Conservation (phyloP, 164 flowering plant species). For the Chimonanthus salicifolius region DNA sequence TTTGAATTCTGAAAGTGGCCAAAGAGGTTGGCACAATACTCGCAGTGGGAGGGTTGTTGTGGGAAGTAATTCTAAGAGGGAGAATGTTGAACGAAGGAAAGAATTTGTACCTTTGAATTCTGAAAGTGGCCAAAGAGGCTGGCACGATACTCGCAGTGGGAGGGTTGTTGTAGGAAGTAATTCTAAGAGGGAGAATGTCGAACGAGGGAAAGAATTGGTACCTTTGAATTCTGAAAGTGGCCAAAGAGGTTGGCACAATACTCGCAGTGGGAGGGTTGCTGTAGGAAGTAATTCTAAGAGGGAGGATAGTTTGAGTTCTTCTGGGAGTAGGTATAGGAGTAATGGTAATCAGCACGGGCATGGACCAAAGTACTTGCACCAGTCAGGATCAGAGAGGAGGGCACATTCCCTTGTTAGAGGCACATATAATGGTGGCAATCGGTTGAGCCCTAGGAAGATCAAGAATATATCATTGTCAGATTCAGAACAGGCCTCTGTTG, state of each 20-base stretch:
- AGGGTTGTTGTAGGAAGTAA: background rate
- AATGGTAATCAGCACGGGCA: background rate
- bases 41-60: background rate
- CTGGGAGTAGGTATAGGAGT: background rate
- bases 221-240: too few species aligned
- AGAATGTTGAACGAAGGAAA: background rate
- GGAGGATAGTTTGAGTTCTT: background rate
- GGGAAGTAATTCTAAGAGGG: background rate
- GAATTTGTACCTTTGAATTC: too few species aligned
- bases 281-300: background rate
- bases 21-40: background rate
- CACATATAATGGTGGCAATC: background rate
- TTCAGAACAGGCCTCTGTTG: background rate
- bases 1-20: too few species aligned
- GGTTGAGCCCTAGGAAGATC: background rate
- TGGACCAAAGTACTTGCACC: background rate
- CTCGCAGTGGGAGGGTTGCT: background rate
- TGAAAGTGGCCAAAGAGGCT: too few species aligned
- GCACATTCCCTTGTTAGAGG: background rate
- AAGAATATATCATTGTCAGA: background rate
- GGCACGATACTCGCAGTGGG: background rate
- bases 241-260: too few species aligned
- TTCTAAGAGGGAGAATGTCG: background rate
- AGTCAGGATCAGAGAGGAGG: background rate
- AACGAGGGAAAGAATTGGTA: too few species aligned